phyloP scores from a whole-genome alignment of 75 land plant genomes.

The Cupressus sempervirens region DNA sequence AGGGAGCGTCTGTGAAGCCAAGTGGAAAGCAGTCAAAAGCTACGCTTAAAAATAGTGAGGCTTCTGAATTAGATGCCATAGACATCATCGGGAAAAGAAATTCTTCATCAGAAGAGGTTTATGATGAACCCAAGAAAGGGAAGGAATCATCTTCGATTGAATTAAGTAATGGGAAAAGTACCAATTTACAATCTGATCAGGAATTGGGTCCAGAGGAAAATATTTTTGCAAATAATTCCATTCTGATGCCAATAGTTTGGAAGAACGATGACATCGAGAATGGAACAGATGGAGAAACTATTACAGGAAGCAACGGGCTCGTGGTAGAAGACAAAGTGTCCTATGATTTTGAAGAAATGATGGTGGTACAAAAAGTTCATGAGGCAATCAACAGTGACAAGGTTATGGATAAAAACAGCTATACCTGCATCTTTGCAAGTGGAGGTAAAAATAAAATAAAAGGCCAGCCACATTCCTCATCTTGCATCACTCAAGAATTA shows the following conservation, averaged over 20 bases:
- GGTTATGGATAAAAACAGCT: neutral
- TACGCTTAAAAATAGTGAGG: neutral
- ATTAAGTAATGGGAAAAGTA: neutral
- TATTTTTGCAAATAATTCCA: neutral
- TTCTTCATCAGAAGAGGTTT: neutral
- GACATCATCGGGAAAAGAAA: neutral
- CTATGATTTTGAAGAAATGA: neutral
- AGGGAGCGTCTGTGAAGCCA: neutral
- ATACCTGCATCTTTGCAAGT: neutral
- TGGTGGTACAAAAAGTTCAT: neutral
- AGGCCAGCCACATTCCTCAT: neutral
- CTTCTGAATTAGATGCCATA: neutral
- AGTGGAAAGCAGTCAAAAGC: neutral
- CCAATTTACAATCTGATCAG: neutral
- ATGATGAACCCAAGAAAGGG: neutral
- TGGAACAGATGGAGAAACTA: neutral
- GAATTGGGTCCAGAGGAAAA: neutral
- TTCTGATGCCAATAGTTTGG: neutral
- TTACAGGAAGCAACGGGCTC: neutral
- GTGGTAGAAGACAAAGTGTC: neutral
- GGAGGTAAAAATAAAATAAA: neutral
- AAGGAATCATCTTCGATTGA: neutral
- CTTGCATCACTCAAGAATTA: neutral
- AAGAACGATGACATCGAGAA: neutral
- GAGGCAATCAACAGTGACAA: neutral